Base-by-base conservation (phyloP, 176 grass and related monocot species). In the Thalia dealbata region DNA sequence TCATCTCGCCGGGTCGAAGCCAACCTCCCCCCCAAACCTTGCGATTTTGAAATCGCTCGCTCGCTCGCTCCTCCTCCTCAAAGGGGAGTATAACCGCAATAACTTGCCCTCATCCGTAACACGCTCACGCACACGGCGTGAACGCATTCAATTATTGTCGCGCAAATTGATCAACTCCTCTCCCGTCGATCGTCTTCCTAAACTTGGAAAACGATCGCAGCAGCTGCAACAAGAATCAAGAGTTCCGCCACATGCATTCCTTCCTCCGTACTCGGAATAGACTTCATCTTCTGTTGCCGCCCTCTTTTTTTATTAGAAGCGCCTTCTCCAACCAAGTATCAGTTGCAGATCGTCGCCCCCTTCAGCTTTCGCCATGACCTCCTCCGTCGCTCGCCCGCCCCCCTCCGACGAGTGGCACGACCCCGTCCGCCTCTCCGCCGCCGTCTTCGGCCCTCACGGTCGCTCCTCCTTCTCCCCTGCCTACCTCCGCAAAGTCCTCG, bases 301-400 rank as follows among this genome's bases (percentile, higher is more conserved):
- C n/a, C n/a, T n/a, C n/a, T 48, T 0, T 48, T 48, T 48, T 48
- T 48, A 10, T 48, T 9, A 48, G 11, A 10, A 48, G 45, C 45
- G 1, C 45, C 45, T 48, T 48, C 45, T 38, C 32, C 32, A 4
- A 38, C 4, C 3, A 38, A 38, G 32, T 38, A 38, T 1, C 4
- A 4, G 32, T 38, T 38, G 32, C 32, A 1, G 32, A 38, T 38
- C 32, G 32, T 38, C 32, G 32, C 45, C 45, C 11, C 6, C 6
- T 48, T 27, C 27, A 16, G 23, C 58, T 66, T 35, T 76, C 64
- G 50, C 62, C 69, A 96, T 96, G 92, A 86, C 88, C 71, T 96
- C 92, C 54, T 96, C 88, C 9, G 79, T 96, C 38, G 92, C 92
- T 52, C 85, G 88, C 68, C 89, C 91, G 92, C 92, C 16, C 54